Evolutionary conservation across 2,329 filamentous ascomycete genomes (phyloP), one percentile per base, ranked within the genome.

Genomic region (Drechslerella coelobrocha): DNA sequence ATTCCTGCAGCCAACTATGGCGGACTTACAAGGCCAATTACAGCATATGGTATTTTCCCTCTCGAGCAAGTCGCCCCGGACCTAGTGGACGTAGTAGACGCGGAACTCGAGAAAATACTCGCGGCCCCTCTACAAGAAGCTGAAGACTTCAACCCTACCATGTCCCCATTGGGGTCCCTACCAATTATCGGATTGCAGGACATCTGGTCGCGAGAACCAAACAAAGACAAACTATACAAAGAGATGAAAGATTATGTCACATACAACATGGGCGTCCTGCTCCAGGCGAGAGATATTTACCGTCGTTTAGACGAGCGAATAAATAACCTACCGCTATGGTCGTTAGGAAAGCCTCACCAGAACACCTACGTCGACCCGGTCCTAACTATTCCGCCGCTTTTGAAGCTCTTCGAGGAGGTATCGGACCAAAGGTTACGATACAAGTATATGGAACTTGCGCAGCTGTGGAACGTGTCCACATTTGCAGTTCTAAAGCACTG

Each of bases 391-490:
- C 52, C 52, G 1, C 31, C 31, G 1, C 21, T 57, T 6, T 2
- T 31, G 10, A n/a, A 12, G 17, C 7, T 24, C 1, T 65, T 65
- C 17, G 31, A 52, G 3, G 17, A 27, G 4, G 23, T 24, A 5
- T 2, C 21, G 3, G 34, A 65, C 39, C 56, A 65, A 17, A 9
- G 9, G 7, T 2, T 24, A 6, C 57, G 43, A 52, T 56, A 51
- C 23, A 29, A 27, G 21, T n/a, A 31, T 12, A n/a, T 45, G 29
- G 45, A 52, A 14, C 5, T 23, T 1, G 23, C 21, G 21, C 61
- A 65, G 26, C 56, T 55, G 17, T 52, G 23, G 45, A 65, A 52
- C 26, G 41, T 65, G 43, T 14, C 24, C 1, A 37, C 34, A 1
- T 19, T 65, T 5, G 17, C 26, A 7, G 6, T 47, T 9, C 31